Evolutionary conservation across 2,329 filamentous ascomycete species (phyloP).

Genomic region (Calonectria hongkongensis): DNA sequence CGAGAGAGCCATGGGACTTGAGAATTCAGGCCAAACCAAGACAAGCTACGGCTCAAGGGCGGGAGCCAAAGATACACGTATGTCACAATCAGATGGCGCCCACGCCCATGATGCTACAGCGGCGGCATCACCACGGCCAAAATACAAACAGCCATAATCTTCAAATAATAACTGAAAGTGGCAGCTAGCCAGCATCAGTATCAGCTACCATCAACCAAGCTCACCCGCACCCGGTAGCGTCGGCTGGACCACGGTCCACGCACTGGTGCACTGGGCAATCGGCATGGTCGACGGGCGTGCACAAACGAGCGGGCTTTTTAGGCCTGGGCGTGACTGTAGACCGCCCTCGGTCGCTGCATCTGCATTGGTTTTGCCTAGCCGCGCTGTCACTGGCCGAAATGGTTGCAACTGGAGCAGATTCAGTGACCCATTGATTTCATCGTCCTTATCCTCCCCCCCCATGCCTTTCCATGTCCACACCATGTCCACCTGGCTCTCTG

Average conservation of each 20-base stretch:
- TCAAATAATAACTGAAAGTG: conserved; percentile 43
- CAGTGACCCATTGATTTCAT: conserved; percentile 49
- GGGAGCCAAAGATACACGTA: conserved; percentile 18
- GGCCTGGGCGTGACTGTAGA: conserved; percentile 36
- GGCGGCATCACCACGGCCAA: conserved; percentile 38
- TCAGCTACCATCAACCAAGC: conserved; percentile 48
- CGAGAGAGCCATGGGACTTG: conserved; percentile 22
- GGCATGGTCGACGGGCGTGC: conserved; percentile 46
- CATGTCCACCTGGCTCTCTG: conserved; percentile 40
- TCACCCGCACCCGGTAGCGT: conserved; percentile 54
- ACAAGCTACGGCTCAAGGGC: conserved; percentile 22
- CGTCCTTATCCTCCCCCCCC: conserved; percentile 42
- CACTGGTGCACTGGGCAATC: conserved; percentile 41
- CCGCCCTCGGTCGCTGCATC: conserved; percentile 53
- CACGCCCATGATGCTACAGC: conserved; percentile 24
- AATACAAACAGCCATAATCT: conserved; percentile 35
- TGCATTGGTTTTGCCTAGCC: conserved; percentile 40
- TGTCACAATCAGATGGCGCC: neutral
- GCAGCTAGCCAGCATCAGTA: conserved; percentile 43
- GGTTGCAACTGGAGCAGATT: conserved; percentile 28
- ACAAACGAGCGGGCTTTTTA: conserved; percentile 26
- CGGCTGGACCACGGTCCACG: conserved; percentile 50
- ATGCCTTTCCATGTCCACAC: conserved; percentile 31
- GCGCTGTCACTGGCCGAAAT: conserved; percentile 30
- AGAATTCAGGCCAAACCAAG: conserved; percentile 27